phyloP scores from a whole-genome alignment of 2,329 filamentous ascomycete genomes.

The Fusarium sp. region DNA sequence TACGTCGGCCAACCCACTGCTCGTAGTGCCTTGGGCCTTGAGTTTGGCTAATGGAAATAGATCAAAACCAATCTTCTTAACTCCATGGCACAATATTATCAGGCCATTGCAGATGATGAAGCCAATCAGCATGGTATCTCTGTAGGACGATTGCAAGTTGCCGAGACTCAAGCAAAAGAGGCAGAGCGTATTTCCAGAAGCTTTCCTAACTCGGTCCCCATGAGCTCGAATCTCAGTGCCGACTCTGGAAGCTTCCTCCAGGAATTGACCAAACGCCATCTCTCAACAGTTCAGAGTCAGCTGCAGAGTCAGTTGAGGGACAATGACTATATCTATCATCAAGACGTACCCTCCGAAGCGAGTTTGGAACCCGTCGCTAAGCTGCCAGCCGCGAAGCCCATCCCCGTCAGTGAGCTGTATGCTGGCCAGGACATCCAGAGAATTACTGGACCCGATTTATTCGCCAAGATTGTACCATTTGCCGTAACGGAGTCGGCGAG shows the following conservation, averaged over 20 bases:
- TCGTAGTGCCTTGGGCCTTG: background rate
- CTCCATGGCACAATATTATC: constrained; percentile 91
- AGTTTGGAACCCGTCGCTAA: constrained; percentile 85
- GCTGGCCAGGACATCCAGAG: constrained; percentile 96
- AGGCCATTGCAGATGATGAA: constrained; percentile 90
- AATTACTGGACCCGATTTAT: constrained; percentile 96
- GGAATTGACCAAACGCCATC: constrained; percentile 86
- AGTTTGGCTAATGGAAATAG: constrained; percentile 50
- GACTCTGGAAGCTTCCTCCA: constrained; percentile 78
- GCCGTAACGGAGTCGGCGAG: constrained; percentile 96
- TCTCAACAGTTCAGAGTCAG: constrained; percentile 82
- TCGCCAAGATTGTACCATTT: constrained; percentile 95
- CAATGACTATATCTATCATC: constrained; percentile 98
- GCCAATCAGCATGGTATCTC: constrained; percentile 86
- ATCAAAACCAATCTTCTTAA: constrained; percentile 83
- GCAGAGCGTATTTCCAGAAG: constrained; percentile 78
- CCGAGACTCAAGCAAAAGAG: constrained; percentile 80
- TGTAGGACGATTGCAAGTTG: constrained; percentile 82
- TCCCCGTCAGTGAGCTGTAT: constrained; percentile 95
- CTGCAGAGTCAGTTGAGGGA: constrained; percentile 82
- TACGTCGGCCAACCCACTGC: constrained; percentile 47
- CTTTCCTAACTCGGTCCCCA: constrained; percentile 81
- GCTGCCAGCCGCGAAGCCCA: constrained; percentile 93
- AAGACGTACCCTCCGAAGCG: constrained; percentile 86
- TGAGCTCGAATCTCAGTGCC: constrained; percentile 82